Conservation (phyloP, 2,329 filamentous ascomycete species). For the Fusarium staphyleae region DNA sequence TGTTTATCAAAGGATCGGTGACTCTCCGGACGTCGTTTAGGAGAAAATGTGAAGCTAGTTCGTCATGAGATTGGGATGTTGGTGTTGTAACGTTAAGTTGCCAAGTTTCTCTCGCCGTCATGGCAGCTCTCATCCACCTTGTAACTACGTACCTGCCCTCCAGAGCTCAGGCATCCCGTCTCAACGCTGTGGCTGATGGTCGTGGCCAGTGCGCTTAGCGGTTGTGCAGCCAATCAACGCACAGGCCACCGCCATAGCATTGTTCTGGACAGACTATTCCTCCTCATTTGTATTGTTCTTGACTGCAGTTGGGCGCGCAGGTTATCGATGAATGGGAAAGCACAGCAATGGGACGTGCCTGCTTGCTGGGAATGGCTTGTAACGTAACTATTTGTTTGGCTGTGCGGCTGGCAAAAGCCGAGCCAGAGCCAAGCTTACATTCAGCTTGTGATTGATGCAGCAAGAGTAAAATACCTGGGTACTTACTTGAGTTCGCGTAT, state of each 20-base stretch:
- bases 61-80: constrained; percentile 19
- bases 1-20: no score
- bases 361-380: constrained; percentile 10
- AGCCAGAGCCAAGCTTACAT: constrained; percentile 1
- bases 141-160: constrained; percentile 3
- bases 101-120: constrained; percentile 33
- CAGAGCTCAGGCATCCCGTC: not conserved
- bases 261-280: constrained; percentile 25
- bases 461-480: not conserved
- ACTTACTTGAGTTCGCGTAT: not conserved
- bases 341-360: constrained; percentile 14
- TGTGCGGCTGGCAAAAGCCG: not conserved
- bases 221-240: constrained; percentile 35
- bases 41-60: not conserved
- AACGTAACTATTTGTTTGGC: constrained; percentile 3
- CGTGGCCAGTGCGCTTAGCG: constrained; percentile 30
- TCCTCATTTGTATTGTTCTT: constrained; percentile 13
- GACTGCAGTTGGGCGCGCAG: not conserved
- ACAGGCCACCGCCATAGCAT: constrained; percentile 27
- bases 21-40: not conserved
- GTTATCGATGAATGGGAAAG: constrained; percentile 19
- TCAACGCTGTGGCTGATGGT: constrained; percentile 13
- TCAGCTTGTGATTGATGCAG: constrained; percentile 1
- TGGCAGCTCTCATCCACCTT: constrained; percentile 21
- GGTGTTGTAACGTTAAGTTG: constrained; percentile 31